phyloP scores from a whole-genome alignment of 768 basidiomycete genomes.

The Clitopilus passeckerianus region DNA sequence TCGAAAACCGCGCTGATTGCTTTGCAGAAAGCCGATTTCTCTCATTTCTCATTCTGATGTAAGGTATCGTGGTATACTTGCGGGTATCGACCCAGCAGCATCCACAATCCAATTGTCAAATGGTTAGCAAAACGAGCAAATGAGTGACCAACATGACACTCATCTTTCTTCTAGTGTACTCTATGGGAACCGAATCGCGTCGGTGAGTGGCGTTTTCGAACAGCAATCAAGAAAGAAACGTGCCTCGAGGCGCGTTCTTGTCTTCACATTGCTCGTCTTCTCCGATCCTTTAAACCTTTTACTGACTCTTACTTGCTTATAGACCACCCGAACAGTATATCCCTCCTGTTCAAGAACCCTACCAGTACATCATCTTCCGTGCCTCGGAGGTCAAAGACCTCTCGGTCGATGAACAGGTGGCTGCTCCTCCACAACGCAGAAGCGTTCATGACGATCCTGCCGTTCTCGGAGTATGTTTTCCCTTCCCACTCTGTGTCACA shows the following conservation, averaged over 20 bases:
- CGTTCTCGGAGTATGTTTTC: conserved; percentile 62
- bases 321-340: conserved; percentile 77
- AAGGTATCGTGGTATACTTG: conserved; percentile 82
- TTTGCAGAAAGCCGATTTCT: conserved; percentile 75
- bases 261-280: conserved; percentile 11
- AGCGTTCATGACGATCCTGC: conserved; percentile 84
- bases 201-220: conserved; percentile 43
- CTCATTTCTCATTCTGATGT: conserved; percentile 90
- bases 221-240: not conserved
- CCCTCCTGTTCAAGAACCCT: conserved; percentile 78
- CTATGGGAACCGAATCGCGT: conserved; percentile 85
- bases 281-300: conserved; percentile 33
- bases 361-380: conserved; percentile 88
- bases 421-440: conserved; percentile 26
- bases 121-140: conserved; percentile 40
- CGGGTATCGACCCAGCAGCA: conserved; percentile 79
- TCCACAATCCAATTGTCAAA: conserved; percentile 87
- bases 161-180: conserved; percentile 49
- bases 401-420: conserved; percentile 68
- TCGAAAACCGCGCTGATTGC: not conserved
- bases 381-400: conserved; percentile 88
- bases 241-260: not conserved
- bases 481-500: conserved; percentile 2
- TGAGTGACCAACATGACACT: not conserved
- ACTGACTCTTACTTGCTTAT: conserved; percentile 5